Evolutionary conservation across 208 protist genomes (phyloP).

Genomic region (Angomonas desouzai): DNA sequence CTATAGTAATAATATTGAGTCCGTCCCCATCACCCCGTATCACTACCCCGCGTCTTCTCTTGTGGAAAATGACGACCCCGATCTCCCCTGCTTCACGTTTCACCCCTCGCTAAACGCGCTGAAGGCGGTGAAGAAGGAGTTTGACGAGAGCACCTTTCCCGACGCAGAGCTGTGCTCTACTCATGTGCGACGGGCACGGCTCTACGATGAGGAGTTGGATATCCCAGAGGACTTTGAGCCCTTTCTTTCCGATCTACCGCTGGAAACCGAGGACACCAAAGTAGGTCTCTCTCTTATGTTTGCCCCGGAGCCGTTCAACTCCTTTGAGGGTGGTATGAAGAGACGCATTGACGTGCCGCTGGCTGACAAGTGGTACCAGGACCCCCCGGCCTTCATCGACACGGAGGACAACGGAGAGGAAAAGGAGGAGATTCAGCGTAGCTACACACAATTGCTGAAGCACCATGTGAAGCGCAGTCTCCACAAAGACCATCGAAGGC

Average conservation of each 20-base stretch:
- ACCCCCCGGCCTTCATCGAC: conserved; percentile 80
- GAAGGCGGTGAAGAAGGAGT: conserved; percentile 59
- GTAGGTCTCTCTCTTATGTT: conserved; percentile 96
- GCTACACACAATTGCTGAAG: conserved; percentile 99
- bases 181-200: conserved; percentile 16
- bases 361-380: conserved; percentile 98
- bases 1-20: conserved; percentile 97
- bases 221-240: conserved; percentile 55
- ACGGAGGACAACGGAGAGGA: conserved; percentile 57
- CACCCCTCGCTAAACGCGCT: conserved; percentile 99
- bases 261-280: conserved; percentile 93
- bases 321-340: conserved; percentile 93
- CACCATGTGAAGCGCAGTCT: conserved; percentile 98
- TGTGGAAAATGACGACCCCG: conserved; percentile 95
- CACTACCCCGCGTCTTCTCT: conserved; percentile 92
- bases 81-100: conserved; percentile 98
- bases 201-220: conserved; percentile 10
- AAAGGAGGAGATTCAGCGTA: conserved; percentile 93
- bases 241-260: conserved; percentile 75
- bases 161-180: conserved; percentile 38
- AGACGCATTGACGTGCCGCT: conserved; percentile 98
- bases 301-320: conserved; percentile 97
- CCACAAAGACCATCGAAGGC: conserved; percentile 83
- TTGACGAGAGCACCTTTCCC: conserved; percentile 23
- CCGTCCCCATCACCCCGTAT: conserved; percentile 92